Evolutionary conservation across 1,284 basidiomycete genomes (phyloP).

Genomic region (Exobasidium cylindrosporum): DNA sequence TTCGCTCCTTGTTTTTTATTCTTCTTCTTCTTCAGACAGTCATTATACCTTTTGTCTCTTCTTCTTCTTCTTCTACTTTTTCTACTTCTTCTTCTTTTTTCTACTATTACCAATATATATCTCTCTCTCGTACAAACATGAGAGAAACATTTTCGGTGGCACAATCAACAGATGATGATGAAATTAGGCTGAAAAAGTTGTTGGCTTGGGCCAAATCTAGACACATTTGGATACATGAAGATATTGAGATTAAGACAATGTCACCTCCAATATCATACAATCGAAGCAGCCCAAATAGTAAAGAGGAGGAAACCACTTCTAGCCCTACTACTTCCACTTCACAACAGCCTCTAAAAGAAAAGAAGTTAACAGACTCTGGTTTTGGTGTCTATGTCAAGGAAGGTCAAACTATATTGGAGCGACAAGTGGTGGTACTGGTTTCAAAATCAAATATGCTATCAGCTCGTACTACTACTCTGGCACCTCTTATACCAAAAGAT

Average conservation of each 20-base stretch:
- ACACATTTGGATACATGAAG: slow-evolving; percentile 13
- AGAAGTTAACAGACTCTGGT: not conserved
- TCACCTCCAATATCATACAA: not conserved
- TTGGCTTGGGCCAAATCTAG: not conserved
- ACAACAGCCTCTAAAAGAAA: not conserved
- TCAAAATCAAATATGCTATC: slow-evolving; percentile 6
- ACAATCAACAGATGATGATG: slow-evolving; percentile 8
- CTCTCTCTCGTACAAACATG: no score
- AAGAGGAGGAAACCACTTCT: not conserved
- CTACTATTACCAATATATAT: no score
- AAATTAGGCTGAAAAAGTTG: not conserved
- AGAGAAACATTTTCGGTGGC: not conserved
- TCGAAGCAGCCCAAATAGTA: not conserved
- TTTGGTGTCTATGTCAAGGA: slow-evolving; percentile 6
- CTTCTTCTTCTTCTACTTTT: no score
- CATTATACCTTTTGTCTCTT: not conserved
- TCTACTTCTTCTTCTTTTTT: no score
- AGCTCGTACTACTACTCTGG: not conserved
- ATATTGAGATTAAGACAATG: not conserved
- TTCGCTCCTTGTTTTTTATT: no score
- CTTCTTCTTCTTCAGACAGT: no score
- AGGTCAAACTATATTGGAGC: not conserved
- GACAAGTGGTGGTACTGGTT: slow-evolving; percentile 9
- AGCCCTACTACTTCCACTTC: no score
- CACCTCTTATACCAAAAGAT: not conserved